Evolutionary conservation across 306 rosid genomes (phyloP).

Genomic region (Coriaria nepalensis): DNA sequence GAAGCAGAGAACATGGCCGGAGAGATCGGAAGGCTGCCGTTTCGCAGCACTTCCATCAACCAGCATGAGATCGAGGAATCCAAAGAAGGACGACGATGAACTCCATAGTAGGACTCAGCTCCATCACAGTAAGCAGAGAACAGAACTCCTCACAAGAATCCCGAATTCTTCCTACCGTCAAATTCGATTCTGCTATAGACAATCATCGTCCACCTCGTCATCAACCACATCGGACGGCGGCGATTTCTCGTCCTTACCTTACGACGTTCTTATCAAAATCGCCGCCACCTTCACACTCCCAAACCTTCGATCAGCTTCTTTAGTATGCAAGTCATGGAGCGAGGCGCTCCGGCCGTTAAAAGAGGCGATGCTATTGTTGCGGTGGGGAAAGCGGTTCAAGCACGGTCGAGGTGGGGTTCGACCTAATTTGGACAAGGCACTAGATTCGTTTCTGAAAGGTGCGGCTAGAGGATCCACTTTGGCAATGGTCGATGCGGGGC

Average conservation of each 20-base stretch:
- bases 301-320: constrained; percentile 44
- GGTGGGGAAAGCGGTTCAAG: constrained; percentile 74
- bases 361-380: constrained; percentile 51
- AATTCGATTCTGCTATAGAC: constrained; percentile 5
- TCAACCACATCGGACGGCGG: constrained; percentile 2
- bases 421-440: constrained; percentile 44
- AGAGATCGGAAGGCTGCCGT: constrained; percentile 24
- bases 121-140: constrained; percentile 2
- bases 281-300: constrained; percentile 45
- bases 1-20: constrained; percentile 46
- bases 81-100: background rate
- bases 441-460: constrained; percentile 52
- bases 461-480: constrained; percentile 57
- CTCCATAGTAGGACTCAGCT: background rate
- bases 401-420: constrained; percentile 53
- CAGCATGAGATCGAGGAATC: background rate
- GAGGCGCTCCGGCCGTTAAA: constrained; percentile 57
- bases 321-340: constrained; percentile 68
- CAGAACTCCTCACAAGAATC: background rate
- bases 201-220: background rate
- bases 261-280: constrained; percentile 46
- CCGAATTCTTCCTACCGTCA: constrained; percentile 9
- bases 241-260: constrained; percentile 58
- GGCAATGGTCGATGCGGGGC: constrained; percentile 90
- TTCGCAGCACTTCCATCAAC: constrained; percentile 31